Evolutionary conservation across 768 basidiomycete species (phyloP).

Genomic region (Strobilomyces dryophilus): DNA sequence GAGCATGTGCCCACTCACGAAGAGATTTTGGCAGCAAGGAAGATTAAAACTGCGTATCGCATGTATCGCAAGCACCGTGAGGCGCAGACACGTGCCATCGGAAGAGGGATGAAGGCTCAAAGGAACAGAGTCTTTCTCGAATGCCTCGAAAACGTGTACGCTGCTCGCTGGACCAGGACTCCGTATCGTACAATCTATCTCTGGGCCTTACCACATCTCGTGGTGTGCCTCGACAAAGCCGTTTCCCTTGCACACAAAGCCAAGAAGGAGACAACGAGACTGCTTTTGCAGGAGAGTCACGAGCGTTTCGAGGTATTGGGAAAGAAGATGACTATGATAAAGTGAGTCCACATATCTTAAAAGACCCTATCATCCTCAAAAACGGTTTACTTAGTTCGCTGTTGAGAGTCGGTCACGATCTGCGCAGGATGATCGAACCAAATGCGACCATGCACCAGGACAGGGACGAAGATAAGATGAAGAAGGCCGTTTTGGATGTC

Average conservation of each 20-base stretch:
- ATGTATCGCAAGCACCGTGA: slow-evolving; percentile 1
- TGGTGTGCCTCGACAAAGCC: slow-evolving; percentile 38
- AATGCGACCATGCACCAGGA: slow-evolving; percentile 26
- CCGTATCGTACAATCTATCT: slow-evolving; percentile 36
- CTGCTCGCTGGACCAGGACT: slow-evolving; percentile 25
- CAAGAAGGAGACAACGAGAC: slow-evolving; percentile 33
- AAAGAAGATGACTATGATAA: slow-evolving; percentile 27
- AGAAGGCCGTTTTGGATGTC: slow-evolving; percentile 23
- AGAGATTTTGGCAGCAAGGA: slow-evolving; percentile 23
- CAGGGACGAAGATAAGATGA: slow-evolving; percentile 25
- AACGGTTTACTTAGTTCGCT: slow-evolving; percentile 16
- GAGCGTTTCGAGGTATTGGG: slow-evolving; percentile 34
- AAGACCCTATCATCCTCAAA: neutral
- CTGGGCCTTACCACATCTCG: slow-evolving; percentile 21
- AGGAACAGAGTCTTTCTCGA: slow-evolving; percentile 22
- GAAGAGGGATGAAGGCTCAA: slow-evolving; percentile 19
- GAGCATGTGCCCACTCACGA: slow-evolving; percentile 21
- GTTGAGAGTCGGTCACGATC: slow-evolving; percentile 21
- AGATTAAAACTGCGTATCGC: slow-evolving; percentile 21
- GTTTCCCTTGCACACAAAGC: slow-evolving; percentile 20
- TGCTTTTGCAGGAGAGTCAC: slow-evolving; percentile 26
- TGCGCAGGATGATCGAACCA: slow-evolving; percentile 33
- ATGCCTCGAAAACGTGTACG: slow-evolving; percentile 27
- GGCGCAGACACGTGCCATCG: slow-evolving; percentile 5
- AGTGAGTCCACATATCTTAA: slow-evolving; percentile 23